Percentiles rank a stretch among this genome's conserved stretches.
phyloP scores from a whole-genome alignment of 148 eudicot genomes.

The Oxyria digyna region DNA sequence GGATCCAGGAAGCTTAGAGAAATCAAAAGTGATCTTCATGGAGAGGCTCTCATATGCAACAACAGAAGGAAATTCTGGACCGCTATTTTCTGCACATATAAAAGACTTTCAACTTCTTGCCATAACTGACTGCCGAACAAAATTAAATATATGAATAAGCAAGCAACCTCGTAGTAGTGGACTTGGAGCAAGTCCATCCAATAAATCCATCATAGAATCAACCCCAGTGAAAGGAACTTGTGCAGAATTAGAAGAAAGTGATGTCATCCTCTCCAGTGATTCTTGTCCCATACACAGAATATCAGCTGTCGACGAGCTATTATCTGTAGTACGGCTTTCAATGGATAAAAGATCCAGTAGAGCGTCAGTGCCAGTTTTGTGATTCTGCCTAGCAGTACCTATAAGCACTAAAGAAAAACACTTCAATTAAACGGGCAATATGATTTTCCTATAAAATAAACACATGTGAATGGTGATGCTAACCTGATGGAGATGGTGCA shows the following conservation, averaged over 20 bases:
- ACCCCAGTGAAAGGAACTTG: conserved; percentile 35
- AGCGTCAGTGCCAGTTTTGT: conserved; percentile 62
- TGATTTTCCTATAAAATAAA: not conserved
- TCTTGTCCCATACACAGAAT: conserved; percentile 44
- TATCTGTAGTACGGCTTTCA: conserved; percentile 53
- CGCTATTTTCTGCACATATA: conserved; percentile 43
- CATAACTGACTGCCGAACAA: not conserved
- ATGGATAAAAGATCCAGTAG: conserved; percentile 84
- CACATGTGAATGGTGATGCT: not conserved
- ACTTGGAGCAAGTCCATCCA: conserved; percentile 59
- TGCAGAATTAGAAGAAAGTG: conserved; percentile 31
- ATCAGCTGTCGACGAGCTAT: conserved; percentile 33
- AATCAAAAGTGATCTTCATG: conserved; percentile 57
- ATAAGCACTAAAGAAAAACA: conserved; percentile 11
- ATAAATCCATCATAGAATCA: conserved; percentile 59
- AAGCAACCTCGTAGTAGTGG: conserved; percentile 25
- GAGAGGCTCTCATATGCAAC: conserved; percentile 84
- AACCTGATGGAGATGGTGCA: conserved; percentile 59
- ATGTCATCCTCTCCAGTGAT: conserved; percentile 33
- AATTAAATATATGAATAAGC: not conserved
- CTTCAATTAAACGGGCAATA: not conserved
- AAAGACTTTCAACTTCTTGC: not conserved
- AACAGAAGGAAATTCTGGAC: conserved; percentile 54
- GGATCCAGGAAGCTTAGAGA: conserved; percentile 66
- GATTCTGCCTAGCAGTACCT: conserved; percentile 55